Base-by-base conservation (phyloP, 345 rosid genomes). In the Arabidopsis arenosa region DNA sequence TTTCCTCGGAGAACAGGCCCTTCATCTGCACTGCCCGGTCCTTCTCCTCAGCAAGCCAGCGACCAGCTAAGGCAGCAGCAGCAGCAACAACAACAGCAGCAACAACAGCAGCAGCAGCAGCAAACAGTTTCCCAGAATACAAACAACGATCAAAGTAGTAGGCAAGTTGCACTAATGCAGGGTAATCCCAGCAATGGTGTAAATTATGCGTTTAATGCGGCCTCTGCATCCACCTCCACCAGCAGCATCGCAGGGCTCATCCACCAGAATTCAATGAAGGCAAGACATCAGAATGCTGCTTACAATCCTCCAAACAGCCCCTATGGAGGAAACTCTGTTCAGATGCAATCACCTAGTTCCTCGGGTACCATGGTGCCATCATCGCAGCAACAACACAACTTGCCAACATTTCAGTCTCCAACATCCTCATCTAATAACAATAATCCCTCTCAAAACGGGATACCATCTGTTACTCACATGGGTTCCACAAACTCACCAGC, bases 261-360 rank as follows among this genome's bases (percentile, higher is more conserved):
- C 74, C 97, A 87, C 79, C 99, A 95, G 82, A 94, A 86, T 53
- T 90, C 98, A 7, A 86, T 92, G 90, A 94, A 89, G 71, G 79
- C 88, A 40, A 85, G 97, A 80, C 92, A 90, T 59, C 98, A 95
- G 57, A 89, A 64, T 68, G 79, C 93, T 33, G 79, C 87, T 63
- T 91, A 85, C 79, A 89, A 91, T 78, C 51, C 87, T 68, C 77
- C 88, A 58, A 85, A 85, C 76, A 84, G 93, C 77, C 93, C 93
- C 5, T 95, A 89, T 63, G 98, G 90, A 61, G 93, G 91, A 63
- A 87, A 80, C 64, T 83, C 89, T 49, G 85, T 85, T 67, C 97
- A 90, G 83, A 85, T 88, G 79, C 79, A 85, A 2, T 91, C 99
- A 26, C 96, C 98, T 21, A 88, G 91, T 71, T 85, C 93, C 63